Evolutionary conservation across 805 yeast genomes (phyloP).

Genomic region (Metschnikowia gelsemii): DNA sequence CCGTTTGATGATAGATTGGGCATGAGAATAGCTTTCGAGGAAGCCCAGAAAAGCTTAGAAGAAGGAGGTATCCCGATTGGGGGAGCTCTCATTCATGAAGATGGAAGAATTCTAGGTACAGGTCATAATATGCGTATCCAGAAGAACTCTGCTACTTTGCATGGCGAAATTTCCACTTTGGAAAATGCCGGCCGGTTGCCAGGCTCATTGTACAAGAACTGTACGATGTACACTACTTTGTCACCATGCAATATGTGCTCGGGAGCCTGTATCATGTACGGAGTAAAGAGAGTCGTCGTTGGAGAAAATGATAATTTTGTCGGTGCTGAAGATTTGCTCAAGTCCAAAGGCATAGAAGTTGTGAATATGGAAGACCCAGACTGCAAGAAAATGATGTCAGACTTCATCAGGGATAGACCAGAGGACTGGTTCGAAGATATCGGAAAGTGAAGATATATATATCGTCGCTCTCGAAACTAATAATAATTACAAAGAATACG

Average conservation of each 20-base stretch:
- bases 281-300: constrained; percentile 79
- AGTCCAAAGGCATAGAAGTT: constrained; percentile 68
- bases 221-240: constrained; percentile 89
- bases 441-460: constrained; percentile 41
- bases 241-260: constrained; percentile 96
- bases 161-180: constrained; percentile 87
- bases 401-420: constrained; percentile 78
- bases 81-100: constrained; percentile 68
- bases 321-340: constrained; percentile 80
- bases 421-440: constrained; percentile 80
- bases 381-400: constrained; percentile 70
- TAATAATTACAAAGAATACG: too few relatives aligned
- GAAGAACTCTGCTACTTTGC: constrained; percentile 77
- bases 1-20: constrained; percentile 65
- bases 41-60: constrained; percentile 60
- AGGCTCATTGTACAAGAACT: constrained; percentile 73
- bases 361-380: constrained; percentile 56
- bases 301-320: constrained; percentile 83
- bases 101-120: constrained; percentile 77
- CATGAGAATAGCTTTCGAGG: constrained; percentile 66
- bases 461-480: too few relatives aligned
- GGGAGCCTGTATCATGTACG: constrained; percentile 89
- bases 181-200: constrained; percentile 89
- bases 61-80: constrained; percentile 96
- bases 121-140: constrained; percentile 94